Percentiles rank a stretch among this genome's conserved stretches.
Evolutionary conservation across 2,329 filamentous ascomycete genomes (phyloP).

Genomic region (Trichoderma polysporum): DNA sequence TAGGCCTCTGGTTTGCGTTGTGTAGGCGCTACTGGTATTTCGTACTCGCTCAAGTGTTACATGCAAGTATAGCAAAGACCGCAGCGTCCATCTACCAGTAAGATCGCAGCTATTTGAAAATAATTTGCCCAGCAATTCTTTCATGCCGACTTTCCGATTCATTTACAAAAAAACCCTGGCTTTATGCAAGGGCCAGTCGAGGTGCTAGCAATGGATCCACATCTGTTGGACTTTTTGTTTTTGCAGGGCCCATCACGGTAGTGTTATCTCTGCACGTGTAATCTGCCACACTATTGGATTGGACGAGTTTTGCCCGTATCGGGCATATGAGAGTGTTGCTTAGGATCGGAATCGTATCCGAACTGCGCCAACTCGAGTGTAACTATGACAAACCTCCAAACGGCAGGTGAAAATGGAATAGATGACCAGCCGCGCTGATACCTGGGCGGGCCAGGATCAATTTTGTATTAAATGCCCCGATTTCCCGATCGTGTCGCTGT

Average conservation of each 20-base stretch:
- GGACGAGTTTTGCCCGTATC: background rate
- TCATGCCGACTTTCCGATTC: slow-evolving; percentile 6
- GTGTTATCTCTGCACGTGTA: background rate
- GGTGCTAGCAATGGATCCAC: background rate
- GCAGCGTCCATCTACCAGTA: background rate
- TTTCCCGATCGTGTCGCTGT: background rate
- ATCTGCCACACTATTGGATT: background rate
- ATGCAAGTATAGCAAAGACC: background rate
- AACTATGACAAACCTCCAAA: background rate
- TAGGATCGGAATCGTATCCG: background rate
- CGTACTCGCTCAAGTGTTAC: too few species aligned
- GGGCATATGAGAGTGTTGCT: background rate
- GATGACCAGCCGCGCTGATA: background rate
- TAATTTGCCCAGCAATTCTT: background rate
- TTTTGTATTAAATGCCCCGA: background rate
- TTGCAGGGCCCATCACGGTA: background rate
- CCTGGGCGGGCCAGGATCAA: background rate
- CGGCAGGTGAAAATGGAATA: background rate
- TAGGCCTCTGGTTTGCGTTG: background rate
- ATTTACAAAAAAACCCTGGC: slow-evolving; percentile 8
- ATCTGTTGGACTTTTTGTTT: background rate
- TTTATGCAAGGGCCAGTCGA: background rate
- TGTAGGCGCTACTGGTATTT: too few species aligned
- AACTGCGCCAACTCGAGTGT: background rate
- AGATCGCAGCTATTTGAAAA: background rate